Evolutionary conservation across 768 basidiomycete species (phyloP).

Genomic region (Mycena polygramma): DNA sequence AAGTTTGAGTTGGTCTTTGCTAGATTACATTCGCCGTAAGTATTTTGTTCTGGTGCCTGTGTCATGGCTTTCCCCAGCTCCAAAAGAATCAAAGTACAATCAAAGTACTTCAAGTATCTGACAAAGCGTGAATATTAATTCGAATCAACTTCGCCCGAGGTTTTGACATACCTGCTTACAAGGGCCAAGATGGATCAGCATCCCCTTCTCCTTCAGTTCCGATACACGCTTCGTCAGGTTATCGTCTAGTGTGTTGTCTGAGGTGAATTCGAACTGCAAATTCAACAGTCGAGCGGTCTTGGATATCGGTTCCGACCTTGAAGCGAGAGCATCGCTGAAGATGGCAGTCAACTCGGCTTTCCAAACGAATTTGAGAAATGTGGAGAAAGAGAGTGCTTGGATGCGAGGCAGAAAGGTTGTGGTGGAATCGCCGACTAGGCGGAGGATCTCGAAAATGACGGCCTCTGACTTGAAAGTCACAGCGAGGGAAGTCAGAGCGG

Average conservation of each 20-base stretch:
- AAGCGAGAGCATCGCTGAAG: neutral
- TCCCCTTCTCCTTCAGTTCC: neutral
- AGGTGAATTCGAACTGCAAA: neutral
- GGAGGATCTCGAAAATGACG: neutral
- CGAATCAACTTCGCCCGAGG: neutral
- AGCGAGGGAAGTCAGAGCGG: no score
- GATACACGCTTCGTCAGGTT: neutral
- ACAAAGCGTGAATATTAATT: neutral
- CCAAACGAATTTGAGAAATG: neutral
- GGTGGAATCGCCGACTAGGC: neutral
- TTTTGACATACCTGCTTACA: neutral
- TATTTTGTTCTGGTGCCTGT: no score
- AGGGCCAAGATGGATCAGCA: neutral
- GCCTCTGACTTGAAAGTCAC: no score
- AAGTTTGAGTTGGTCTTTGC: no score
- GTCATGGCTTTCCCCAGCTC: no score
- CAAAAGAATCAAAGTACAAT: no score
- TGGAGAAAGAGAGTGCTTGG: neutral
- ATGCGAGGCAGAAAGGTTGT: constrained; percentile 4
- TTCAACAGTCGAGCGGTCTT: neutral
- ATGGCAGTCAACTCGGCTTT: neutral
- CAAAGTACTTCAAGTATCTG: no score
- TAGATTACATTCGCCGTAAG: no score
- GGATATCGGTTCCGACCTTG: constrained; percentile 2
- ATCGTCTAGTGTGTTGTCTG: neutral